Evolutionary conservation across 2,329 filamentous ascomycete genomes (phyloP), one percentile per base, ranked within the genome.

Genomic region (Torrubiella hemipterigena): DNA sequence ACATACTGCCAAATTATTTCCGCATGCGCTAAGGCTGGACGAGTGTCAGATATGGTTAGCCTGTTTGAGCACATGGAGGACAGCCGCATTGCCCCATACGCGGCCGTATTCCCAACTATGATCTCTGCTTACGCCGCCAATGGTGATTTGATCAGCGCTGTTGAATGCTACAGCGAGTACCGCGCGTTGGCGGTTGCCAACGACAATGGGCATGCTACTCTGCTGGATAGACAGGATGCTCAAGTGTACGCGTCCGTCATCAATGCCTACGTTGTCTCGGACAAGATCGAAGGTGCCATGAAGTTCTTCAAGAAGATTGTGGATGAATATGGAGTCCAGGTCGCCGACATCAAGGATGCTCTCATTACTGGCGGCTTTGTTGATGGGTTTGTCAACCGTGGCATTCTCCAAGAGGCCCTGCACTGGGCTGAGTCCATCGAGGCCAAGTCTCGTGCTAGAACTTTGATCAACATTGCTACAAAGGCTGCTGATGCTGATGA

Each of bases 151-250:
- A 68, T 77, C 45, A 93, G 82, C 44, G 91, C 87, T 14, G 83
- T 96, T 6, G 86, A 94, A 52, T 86, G 85, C 57, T 98, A 95
- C 59, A 89, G 93, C 41, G 84, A 94, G 56, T 96, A 96, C 66
- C 85, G 85, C 49, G 73, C 75, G 27, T 66, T 95, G 25, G 87
- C 89, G n/a, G 74, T 96, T 31, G 77, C 80, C 23, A 73, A 91
- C 50, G 82, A 95, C 52, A 73, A 69, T 23, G 86, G 86, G 35
- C 65, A 75, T 36, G 65, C 77, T 28, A 71, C 71, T 13, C 62
- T 86, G 8, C 65, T 78, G 28, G 69, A 80, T 39, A 77, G 87
- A 30, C 68, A 82, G 29, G 89, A 96, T 50, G 74, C 78, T 17
- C 69, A 85, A 41, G 81, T 96, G 6, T 96, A 98, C 49, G 85